Conservation (phyloP, 2,329 filamentous ascomycete genomes). For the Xylaria sp. region DNA sequence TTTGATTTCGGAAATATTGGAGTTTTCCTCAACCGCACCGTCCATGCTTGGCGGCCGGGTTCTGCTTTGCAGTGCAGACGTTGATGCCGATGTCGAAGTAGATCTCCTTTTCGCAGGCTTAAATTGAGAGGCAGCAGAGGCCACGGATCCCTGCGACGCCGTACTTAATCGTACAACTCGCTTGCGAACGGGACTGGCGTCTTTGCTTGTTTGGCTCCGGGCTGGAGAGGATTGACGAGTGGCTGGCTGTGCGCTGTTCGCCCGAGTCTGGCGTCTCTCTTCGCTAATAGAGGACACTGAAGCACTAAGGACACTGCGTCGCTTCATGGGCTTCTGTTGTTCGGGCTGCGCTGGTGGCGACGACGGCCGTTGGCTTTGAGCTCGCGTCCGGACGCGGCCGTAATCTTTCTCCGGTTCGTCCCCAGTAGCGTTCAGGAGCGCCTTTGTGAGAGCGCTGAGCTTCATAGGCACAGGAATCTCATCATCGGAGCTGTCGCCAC, state of each 20-base stretch:
- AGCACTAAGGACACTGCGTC: slow-evolving; percentile 61
- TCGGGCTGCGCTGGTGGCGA: slow-evolving; percentile 56
- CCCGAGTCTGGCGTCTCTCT: slow-evolving; percentile 59
- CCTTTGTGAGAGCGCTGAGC: slow-evolving; percentile 91
- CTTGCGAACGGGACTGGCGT: slow-evolving; percentile 66
- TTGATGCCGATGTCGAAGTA: slow-evolving; percentile 54
- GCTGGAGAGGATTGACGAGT: slow-evolving; percentile 58
- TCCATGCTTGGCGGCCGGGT: slow-evolving; percentile 57
- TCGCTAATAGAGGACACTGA: slow-evolving; percentile 58
- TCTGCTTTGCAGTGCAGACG: slow-evolving; percentile 50
- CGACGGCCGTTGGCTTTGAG: slow-evolving; percentile 56
- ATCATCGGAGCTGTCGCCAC: slow-evolving; percentile 89
- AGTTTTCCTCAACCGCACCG: slow-evolving; percentile 55
- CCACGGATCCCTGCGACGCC: slow-evolving; percentile 52
- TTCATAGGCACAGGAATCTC: slow-evolving; percentile 93
- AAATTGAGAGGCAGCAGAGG: slow-evolving; percentile 41
- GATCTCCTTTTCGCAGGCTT: slow-evolving; percentile 60
- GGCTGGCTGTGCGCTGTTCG: slow-evolving; percentile 60
- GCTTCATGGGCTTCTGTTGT: slow-evolving; percentile 52
- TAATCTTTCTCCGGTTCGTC: slow-evolving; percentile 59
- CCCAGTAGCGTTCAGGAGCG: slow-evolving; percentile 75
- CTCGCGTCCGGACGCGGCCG: slow-evolving; percentile 57
- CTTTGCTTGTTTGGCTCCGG: slow-evolving; percentile 55
- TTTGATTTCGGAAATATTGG: slow-evolving; percentile 49
- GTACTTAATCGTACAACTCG: slow-evolving; percentile 68